These are phyloP conservation scores for Talaromyces piceae DNA, from an alignment of 2,329 filamentous ascomycete species.

Conservation along the genomic window DNA sequence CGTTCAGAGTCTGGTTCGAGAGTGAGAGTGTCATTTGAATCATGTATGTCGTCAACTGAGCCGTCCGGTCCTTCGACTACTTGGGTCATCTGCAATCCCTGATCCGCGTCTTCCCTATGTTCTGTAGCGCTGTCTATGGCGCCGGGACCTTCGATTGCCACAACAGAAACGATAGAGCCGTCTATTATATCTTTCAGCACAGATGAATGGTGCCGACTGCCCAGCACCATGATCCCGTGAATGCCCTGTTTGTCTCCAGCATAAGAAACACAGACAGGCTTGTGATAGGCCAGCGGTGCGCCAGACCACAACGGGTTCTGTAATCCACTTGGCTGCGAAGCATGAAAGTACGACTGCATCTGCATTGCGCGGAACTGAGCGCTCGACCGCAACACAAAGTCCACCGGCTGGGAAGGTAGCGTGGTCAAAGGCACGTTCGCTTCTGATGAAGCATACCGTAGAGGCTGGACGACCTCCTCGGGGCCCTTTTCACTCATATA, in stretches of 20 bases:
- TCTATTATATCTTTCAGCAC: constrained; percentile 46
- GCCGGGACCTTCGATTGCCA: constrained; percentile 38
- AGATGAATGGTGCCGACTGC: constrained; percentile 41
- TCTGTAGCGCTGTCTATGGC: constrained; percentile 19
- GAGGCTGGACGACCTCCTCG: constrained; percentile 34
- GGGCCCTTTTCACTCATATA: constrained; percentile 46
- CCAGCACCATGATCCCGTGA: constrained; percentile 45
- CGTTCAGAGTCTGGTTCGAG: no score
- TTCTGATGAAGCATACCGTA: constrained; percentile 33
- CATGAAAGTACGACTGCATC: constrained; percentile 55
- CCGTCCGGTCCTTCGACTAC: constrained; percentile 8
- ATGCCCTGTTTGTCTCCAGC: constrained; percentile 38
- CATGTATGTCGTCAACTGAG: constrained; percentile 14
- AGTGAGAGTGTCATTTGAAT: background rate
- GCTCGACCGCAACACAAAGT: constrained; percentile 41
- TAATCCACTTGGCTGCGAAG: constrained; percentile 22
- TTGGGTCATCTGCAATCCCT: background rate
- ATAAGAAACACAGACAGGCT: constrained; percentile 46
- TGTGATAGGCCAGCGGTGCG: constrained; percentile 37
- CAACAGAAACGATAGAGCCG: constrained; percentile 48
- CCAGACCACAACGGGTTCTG: constrained; percentile 37
- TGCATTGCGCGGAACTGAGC: constrained; percentile 51
- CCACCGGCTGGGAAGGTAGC: constrained; percentile 40
- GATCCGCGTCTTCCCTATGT: background rate
- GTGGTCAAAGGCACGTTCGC: constrained; percentile 34